Evolutionary conservation across 1,284 basidiomycete genomes (phyloP).

Genomic region (Tilletiopsis washingtonensis): DNA sequence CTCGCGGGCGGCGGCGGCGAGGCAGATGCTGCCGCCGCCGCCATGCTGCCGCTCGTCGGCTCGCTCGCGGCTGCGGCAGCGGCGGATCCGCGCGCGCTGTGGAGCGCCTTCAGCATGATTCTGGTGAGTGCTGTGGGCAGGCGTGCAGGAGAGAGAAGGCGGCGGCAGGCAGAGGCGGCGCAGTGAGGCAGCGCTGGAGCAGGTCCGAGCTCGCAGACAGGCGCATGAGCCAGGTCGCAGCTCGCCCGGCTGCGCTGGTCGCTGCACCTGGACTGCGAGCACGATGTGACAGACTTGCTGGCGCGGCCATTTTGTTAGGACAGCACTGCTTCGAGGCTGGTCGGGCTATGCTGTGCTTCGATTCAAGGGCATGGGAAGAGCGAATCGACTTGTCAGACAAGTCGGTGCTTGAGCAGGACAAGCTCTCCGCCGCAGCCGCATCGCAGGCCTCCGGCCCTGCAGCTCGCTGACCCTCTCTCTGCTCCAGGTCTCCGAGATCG

Average conservation of each 20-base stretch:
- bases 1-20: no score
- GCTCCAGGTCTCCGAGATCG: slow-evolving; percentile 52
- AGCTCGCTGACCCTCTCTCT: not conserved
- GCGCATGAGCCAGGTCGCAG: no score
- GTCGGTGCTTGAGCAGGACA: slow-evolving; percentile 19
- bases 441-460: not conserved
- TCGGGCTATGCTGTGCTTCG: no score
- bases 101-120: slow-evolving; percentile 16
- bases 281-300: no score
- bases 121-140: slow-evolving; percentile 4
- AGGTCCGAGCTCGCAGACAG: no score
- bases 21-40: not conserved
- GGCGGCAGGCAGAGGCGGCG: no score
- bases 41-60: not conserved
- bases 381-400: not conserved
- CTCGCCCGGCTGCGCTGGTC: not conserved
- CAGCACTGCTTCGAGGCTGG: not conserved
- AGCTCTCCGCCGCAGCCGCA: slow-evolving; percentile 15
- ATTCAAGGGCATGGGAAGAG: no score
- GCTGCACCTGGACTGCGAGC: no score
- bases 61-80: not conserved
- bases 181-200: no score
- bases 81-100: slow-evolving; percentile 11
- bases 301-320: no score
- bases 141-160: not conserved